Base-by-base conservation (phyloP, 176 grass and related monocot genomes). In the Oryza meyeriana region DNA sequence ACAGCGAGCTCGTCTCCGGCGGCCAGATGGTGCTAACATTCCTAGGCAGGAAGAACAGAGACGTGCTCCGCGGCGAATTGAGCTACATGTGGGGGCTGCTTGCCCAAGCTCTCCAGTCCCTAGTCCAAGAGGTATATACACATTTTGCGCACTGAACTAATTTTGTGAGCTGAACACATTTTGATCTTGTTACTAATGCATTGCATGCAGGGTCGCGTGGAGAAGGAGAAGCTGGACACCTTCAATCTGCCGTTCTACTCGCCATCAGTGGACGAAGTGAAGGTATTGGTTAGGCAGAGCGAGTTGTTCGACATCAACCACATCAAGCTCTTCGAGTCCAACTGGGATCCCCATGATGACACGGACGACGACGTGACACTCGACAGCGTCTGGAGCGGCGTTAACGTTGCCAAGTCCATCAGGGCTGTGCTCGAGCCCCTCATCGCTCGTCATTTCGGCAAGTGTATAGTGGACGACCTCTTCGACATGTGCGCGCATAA, bases 221-320 rank as follows among this genome's bases (percentile, higher is more conserved):
- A 85, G 73, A 16, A 90, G 52, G 81, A 88, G 12, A 90, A 90
- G 50, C 61, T 94, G 87, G 67, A 85, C 68, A 65, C 81, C 10
- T 93, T 93, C 78, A 83, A 97, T 76, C 11, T 97, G 24, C 94
- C 88, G 22, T 62, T 89, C 55, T 97, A 97, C 65, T 59, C 77
- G 50, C 86, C 94, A 6, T 93, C 94, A 1, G 31, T 87, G 18
- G 72, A 93, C 24, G 94, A 97, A 65, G 91, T 85, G n/a, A 74
- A 78, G 59, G 68, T n/a, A 0, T 66, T 86, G 17, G 74, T 97
- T 16, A 12, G 12, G 6, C 30, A 34, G 72, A 64, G 77, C 59
- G 78, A 69, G 7, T 20, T 79, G 18, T 97, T 93, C 17, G 91
- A 97, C 14, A 72, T 88, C 59, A 41, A 71, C 14, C 78, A 84